Percentiles rank a stretch among this genome's conserved stretches.
Evolutionary conservation across 257 asterid genomes (phyloP).

Genomic region (Verbena officinalis): DNA sequence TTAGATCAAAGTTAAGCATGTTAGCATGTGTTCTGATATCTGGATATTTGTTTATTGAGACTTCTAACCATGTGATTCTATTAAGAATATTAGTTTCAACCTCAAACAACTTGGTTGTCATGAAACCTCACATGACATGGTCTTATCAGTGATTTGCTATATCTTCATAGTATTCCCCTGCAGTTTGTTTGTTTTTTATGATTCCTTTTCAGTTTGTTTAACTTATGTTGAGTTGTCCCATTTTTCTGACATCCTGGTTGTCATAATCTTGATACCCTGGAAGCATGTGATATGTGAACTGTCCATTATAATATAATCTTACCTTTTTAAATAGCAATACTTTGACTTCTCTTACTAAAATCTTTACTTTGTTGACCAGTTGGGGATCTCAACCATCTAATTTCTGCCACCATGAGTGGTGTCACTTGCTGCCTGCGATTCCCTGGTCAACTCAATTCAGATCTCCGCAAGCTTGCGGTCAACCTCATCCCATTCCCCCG

Average conservation of each 20-base stretch:
- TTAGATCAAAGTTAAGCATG: not conserved
- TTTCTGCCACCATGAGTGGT: slow-evolving; percentile 87
- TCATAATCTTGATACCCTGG: too few species aligned
- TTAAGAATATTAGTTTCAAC: too few species aligned
- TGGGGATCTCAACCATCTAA: slow-evolving; percentile 76
- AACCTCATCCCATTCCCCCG: slow-evolving; percentile 85
- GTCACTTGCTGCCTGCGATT: slow-evolving; percentile 84
- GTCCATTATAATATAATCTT: not conserved
- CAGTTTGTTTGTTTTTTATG: too few species aligned
- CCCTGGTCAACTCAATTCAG: slow-evolving; percentile 88
- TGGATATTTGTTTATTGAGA: too few species aligned
- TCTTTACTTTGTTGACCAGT: slow-evolving; percentile 37
- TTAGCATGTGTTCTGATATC: too few species aligned
- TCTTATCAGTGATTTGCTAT: not conserved
- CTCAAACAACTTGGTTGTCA: not conserved
- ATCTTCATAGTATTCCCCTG: not conserved
- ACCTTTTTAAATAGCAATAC: too few species aligned
- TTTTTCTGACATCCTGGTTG: not conserved
- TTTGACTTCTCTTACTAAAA: slow-evolving; percentile 10
- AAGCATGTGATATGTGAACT: not conserved
- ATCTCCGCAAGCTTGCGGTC: slow-evolving; percentile 78
- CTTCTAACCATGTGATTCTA: too few species aligned
- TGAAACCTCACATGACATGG: not conserved
- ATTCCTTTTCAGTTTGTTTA: too few species aligned
- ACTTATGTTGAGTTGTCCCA: not conserved